These are phyloP conservation scores for Emericellopsis terricola DNA, from an alignment of 495 filamentous ascomycete species.

Conservation along the genomic window DNA sequence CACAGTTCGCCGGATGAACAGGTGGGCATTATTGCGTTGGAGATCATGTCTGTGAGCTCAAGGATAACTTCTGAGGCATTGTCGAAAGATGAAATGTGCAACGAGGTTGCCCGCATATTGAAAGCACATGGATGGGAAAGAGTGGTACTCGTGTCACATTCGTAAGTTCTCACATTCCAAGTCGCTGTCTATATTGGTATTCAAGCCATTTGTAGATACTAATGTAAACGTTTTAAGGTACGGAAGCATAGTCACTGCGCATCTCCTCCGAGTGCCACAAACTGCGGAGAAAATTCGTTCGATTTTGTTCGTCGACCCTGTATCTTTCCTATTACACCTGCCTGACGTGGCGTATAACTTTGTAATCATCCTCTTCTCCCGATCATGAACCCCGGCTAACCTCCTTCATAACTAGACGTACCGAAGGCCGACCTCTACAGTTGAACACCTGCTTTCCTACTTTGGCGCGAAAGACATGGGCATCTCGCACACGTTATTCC, in stretches of 20 bases:
- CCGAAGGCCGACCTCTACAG: no score
- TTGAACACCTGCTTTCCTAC: no score
- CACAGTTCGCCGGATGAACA: no score
- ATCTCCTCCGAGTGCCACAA: conserved; percentile 28
- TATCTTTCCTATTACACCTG: conserved; percentile 39
- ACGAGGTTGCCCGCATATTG: conserved; percentile 16
- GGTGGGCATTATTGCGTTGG: no score
- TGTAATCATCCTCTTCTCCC: conserved; percentile 10
- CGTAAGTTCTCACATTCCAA: conserved; percentile 11
- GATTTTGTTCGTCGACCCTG: conserved; percentile 38
- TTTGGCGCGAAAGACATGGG: no score
- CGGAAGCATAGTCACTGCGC: conserved; percentile 35
- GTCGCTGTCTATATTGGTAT: no score
- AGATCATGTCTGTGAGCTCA: no score
- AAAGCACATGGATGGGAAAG: conserved; percentile 26
- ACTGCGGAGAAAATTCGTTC: conserved; percentile 23
- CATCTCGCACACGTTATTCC: no score
- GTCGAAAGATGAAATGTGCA: conserved; percentile 1
- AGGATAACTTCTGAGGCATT: no score
- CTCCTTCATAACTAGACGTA: no score
- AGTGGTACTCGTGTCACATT: conserved; percentile 33
- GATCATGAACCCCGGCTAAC: no score
- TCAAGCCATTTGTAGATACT: neutral
- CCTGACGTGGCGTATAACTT: conserved; percentile 51
- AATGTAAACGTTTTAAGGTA: conserved; percentile 6